Evolutionary conservation across 2,329 filamentous ascomycete species (phyloP), one percentile per base, ranked within the genome.

Genomic region (Sporothrix humicola): DNA sequence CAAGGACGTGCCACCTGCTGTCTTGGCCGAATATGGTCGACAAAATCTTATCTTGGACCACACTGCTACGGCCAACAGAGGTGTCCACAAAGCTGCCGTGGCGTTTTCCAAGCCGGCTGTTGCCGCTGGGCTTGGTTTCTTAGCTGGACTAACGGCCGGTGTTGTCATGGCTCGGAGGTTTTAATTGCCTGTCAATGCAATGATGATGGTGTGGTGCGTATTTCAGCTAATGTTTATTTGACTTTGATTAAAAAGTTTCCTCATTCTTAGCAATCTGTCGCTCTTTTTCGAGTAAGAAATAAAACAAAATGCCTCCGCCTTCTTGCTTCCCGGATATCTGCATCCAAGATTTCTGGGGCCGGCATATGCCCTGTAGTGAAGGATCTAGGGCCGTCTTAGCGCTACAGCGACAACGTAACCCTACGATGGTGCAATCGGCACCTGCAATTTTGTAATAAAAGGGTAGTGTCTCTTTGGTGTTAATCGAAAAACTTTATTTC

Each of bases 361-460:
- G 31, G 31, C 31, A 37, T 37, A 37, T 37, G 31, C 13, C 56
- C 23, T 58, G 56, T 31, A 23, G 56, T 58, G 56, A 26, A 58
- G 56, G 20, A 31, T 26, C 20, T 56, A 26, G n/a, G 26, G 54
- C n/a, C 48, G 23, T 56, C 54, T 56, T 56, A 56, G 54, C 20
- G 54, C 20, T 56, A 23, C 12, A 26, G 31, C 56, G 10, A 6
- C 56, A 20, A 58, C 56, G 23, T 58, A 31, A 58, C 56, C 56
- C 56, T 58, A 23, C 23, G 23, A 58, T 58, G 56, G 56, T 23
- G 56, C 56, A 58, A 58, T 58, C 23, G 56, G 56, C 23, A 58
- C 56, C 31, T 56, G 23, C 20, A 58, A 58, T 58, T 26, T 58
- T 26, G 23, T 23, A 23, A 58, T 58, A 23, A 7, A 37, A 37